phyloP scores from a whole-genome alignment of 768 basidiomycete species.

The Lyophyllum semitale region DNA sequence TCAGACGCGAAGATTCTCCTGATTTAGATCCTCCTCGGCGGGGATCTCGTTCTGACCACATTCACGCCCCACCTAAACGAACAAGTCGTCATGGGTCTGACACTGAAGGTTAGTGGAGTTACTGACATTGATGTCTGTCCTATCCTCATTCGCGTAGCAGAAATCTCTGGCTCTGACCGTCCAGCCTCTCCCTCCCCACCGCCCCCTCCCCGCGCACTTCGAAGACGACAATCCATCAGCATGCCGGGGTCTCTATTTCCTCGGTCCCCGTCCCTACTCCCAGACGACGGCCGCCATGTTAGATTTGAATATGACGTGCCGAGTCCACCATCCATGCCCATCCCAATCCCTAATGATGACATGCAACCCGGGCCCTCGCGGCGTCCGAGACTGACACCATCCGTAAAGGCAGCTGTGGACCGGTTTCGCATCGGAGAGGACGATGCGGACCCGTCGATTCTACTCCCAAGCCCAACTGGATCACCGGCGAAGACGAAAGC shows the following conservation, averaged over 20 bases:
- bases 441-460: conserved; percentile 55
- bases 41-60: neutral
- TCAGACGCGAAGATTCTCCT: neutral
- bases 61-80: neutral
- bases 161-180: conserved; percentile 19
- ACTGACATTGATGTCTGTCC: neutral
- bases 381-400: conserved; percentile 34
- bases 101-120: conserved; percentile 7
- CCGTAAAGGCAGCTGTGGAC: conserved; percentile 51
- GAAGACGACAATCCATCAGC: conserved; percentile 47
- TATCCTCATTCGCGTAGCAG: conserved; percentile 11
- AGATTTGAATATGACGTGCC: conserved; percentile 33
- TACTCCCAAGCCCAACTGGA: conserved; percentile 44
- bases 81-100: neutral
- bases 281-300: conserved; percentile 40
- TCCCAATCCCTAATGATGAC: neutral
- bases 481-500: conserved; percentile 29
- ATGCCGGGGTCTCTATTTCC: conserved; percentile 85
- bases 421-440: conserved; percentile 45
- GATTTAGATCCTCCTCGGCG: neutral
- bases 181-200: conserved; percentile 32
- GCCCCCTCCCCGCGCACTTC: conserved; percentile 33
- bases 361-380: conserved; percentile 16
- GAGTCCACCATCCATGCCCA: conserved; percentile 9
- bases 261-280: conserved; percentile 67